phyloP scores from a whole-genome alignment of 768 basidiomycete species.

The Mycena latifolia region DNA sequence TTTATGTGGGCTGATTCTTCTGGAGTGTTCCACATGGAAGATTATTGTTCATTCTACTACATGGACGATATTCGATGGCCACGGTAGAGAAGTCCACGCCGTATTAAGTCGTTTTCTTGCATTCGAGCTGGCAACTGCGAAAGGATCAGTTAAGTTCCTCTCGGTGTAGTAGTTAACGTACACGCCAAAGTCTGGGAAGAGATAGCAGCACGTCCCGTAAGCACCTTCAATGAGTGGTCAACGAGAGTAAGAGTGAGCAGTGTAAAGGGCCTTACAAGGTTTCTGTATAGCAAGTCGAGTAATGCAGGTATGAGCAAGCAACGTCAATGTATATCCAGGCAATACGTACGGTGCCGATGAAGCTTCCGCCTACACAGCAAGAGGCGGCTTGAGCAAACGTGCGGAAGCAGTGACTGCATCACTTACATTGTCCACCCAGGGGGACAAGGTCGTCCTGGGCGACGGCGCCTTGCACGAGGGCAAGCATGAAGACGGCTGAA shows the following conservation, averaged over 20 bases:
- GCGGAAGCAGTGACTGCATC: background rate
- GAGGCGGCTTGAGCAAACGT: no score
- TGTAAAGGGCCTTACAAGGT: conserved; percentile 10
- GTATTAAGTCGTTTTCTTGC: background rate
- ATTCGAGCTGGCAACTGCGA: conserved; percentile 13
- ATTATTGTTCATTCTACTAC: background rate
- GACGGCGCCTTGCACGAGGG: conserved; percentile 14
- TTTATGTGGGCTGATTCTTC: conserved; percentile 13
- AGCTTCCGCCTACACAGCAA: conserved; percentile 14
- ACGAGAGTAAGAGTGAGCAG: background rate
- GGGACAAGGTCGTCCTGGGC: conserved; percentile 15
- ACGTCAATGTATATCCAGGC: no score
- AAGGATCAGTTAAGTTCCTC: background rate
- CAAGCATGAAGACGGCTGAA: conserved; percentile 14
- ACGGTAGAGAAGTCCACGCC: background rate
- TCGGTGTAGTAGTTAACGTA: background rate
- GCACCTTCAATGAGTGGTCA: conserved; percentile 1
- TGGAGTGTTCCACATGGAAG: background rate
- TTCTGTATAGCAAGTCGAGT: background rate
- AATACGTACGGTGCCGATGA: conserved; percentile 26
- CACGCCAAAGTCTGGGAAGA: conserved; percentile 25
- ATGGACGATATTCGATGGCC: no score
- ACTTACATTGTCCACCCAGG: conserved; percentile 21
- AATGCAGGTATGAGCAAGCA: background rate
- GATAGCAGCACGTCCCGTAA: conserved; percentile 17